Conservation (phyloP, 2,329 filamentous ascomycete species). For the Penicillium sp. region DNA sequence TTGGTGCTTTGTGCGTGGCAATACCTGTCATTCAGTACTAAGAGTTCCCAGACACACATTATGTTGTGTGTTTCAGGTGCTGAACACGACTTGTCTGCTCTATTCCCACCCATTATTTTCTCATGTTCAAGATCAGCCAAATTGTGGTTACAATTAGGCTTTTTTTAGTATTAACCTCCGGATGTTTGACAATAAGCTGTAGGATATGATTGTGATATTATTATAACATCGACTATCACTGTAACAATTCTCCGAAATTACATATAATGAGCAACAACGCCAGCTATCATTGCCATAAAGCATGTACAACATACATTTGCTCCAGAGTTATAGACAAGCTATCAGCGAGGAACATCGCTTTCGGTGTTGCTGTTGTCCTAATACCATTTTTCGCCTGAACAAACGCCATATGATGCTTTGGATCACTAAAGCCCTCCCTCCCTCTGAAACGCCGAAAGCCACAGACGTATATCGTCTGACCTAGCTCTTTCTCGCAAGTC, state of each 20-base stretch:
- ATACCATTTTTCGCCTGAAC: background rate
- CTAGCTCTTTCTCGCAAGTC: background rate
- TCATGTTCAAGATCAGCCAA: background rate
- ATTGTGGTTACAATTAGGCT: background rate
- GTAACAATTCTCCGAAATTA: too few species aligned
- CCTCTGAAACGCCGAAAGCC: background rate
- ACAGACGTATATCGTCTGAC: background rate
- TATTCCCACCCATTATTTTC: constrained; percentile 2
- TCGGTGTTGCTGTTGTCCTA: background rate
- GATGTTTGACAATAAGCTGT: background rate
- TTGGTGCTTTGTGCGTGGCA: constrained; percentile 11
- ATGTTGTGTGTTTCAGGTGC: background rate
- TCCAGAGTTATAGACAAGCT: background rate
- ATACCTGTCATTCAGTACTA: background rate
- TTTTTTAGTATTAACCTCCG: background rate
- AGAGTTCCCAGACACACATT: fast-evolving
- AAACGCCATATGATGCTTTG: background rate
- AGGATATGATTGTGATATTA: background rate
- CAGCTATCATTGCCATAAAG: background rate
- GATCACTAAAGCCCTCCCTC: background rate
- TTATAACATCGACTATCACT: background rate
- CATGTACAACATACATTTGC: background rate
- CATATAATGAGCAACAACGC: background rate
- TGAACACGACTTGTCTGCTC: background rate
- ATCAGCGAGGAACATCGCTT: background rate